Base-by-base conservation (phyloP, 768 basidiomycete species). In the Auricularia sp. region DNA sequence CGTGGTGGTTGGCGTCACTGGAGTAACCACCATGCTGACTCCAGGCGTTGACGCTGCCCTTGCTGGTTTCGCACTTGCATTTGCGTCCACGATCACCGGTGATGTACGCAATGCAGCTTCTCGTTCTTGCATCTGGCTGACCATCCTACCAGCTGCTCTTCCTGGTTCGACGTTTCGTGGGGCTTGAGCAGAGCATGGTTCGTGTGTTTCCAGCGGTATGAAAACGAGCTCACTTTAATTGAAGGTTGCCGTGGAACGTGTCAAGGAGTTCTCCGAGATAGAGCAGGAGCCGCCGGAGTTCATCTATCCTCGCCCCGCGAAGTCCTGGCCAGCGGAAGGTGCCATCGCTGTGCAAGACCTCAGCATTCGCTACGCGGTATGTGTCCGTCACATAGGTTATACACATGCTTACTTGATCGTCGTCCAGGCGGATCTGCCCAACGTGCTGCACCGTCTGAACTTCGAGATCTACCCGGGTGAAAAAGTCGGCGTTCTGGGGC, bases 121-220 rank as follows among this genome's bases (percentile, higher is more conserved):
- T 18, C 47, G 37, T n/a, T 39, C 16, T 66, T 13, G 59, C 21
- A 61, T 66, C 18, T 61, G 62, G 18, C 47, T 51, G 18, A 51
- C 47, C 16, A 51, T 51, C 7, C 45, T 16, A 67, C 62, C 71
- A 81, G 81, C 71, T 90, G 36, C 70, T 89, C 63, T 86, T 88
- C 75, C 75, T 88, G 76, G 87, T 92, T 61, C 83, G 90, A 62
- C 83, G 91, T 56, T 93, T 92, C 67, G 92, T 95, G 35, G 85
- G 89, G 21, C 78, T 96, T 21, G 93, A 97, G 71, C 94, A 97
- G 74, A 89, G 89, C 13, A 94, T 97, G 92, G 94, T 91, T 65
- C 66, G 76, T 67, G 18, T 16, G 2, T 4, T 64, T 7, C 14
- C 3, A 7, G 11, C 21, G 5, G 13, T 7, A 29, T n/a, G 8